Evolutionary conservation across 2,329 filamentous ascomycete genomes (phyloP), one percentile per base, ranked within the genome.

Genomic region (Leptographium radiaticola): DNA sequence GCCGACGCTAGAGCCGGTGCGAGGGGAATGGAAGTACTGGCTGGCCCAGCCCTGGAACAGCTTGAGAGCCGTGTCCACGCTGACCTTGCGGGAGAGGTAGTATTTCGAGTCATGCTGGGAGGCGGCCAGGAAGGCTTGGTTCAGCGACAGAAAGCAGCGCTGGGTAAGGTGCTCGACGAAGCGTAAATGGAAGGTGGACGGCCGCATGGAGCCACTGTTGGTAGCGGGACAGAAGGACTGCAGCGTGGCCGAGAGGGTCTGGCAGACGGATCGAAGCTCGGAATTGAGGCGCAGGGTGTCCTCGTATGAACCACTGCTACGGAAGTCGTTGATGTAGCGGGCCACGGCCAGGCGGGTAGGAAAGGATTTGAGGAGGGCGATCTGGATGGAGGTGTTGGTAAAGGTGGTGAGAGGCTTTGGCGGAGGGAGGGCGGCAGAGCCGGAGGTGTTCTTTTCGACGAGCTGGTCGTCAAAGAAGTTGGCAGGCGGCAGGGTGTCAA

Each of bases 61-160:
- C 50, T 65, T 65, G 8, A 68, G 55, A 1, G 66, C 60, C 2
- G 63, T 65, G 59, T 76, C 73, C 11, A 75, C 66, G 44, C 68
- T 70, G 50, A 76, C 70, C 55, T 77, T 76, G 20, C 74, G 70
- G 0, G 75, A 78, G 62, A 75, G 79, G 62, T 76, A 76, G 57
- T 72, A 77, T 1, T 68, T 67, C 0, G 74, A 72, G 42, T 77
- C 68, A 1, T 68, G 63, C 13, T 70, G 66, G 0, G 75, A 71
- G 15, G 68, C 65, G 7, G 64, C 62, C 31, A 76, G 67, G 63
- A 73, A 72, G 0, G 72, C 72, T 40, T 76, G 73, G 57, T 84
- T 79, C 0, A 84, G 70, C 0, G 73, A 70, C 13, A 81, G 67
- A 59, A 75, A 73, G 57, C 70, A 74, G 25, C 71, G 71, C 52